Base-by-base conservation (phyloP, 495 filamentous ascomycete genomes). In the Tuber magnatum region DNA sequence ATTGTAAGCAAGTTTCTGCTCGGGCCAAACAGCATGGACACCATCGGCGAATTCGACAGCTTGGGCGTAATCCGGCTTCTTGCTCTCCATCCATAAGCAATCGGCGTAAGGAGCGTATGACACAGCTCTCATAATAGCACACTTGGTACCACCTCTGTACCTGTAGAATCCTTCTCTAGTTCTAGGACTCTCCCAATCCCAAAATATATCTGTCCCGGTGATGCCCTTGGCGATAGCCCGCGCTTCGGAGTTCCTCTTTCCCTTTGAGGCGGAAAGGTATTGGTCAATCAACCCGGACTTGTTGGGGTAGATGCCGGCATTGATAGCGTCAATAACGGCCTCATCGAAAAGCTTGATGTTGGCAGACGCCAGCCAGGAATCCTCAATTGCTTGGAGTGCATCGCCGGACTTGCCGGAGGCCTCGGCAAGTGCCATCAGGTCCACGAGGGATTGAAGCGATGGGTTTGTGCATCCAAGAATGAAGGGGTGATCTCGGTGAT, bases 21-120 rank as follows among this genome's bases (percentile, higher is more conserved):
- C 92, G 16, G 95, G 95, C 91, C 91, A 97, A 32, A 93, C 92
- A 70, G 92, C 91, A 84, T 98, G 95, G 48, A 99, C 94, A 72
- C 95, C 95, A 68, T 92, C 87, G 38, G 95, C 96, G 79, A 99
- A 99, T 81, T 97, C 92, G 86, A 93, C 90, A 41, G 95, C 95
- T 86, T 98, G 95, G 65, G 86, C 84, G 85, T 89, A 98, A 83
- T 98, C 95, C 68, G 95, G 95, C 73, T 97, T 87, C 85, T 97
- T 97, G 86, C 90, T 93, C 89, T 99, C 95, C 95, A 99, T 99
- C 95, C 95, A 99, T 84, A 99, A 93, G 80, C 97, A 87, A 82
- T 99, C 95, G 69, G 91, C 90, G 85, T 97, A 97, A 14, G 95
- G 96, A 3, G 93, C 96, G 82, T 94, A 99, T 3, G 95, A 93